phyloP scores from a whole-genome alignment of 345 rosid genomes.

The Conringia planisiliqua region DNA sequence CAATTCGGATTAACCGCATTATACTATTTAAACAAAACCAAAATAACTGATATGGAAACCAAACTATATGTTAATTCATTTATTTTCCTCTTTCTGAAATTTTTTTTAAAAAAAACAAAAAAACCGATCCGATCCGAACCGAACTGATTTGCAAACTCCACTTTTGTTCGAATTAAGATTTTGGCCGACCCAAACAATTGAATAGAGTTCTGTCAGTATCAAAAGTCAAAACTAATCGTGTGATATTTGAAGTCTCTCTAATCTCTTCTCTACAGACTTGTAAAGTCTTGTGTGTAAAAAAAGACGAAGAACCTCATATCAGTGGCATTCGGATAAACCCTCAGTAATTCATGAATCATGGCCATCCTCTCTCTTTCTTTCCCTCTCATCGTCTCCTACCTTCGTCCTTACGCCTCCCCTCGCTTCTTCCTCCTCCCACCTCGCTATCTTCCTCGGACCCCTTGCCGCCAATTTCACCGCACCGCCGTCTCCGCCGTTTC shows the following conservation, averaged over 20 bases:
- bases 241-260: not conserved
- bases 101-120: no score
- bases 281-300: not conserved
- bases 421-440: conserved; percentile 28
- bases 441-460: conserved; percentile 20
- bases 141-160: no score
- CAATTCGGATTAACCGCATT: no score
- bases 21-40: no score
- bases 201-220: no score
- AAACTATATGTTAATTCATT: no score
- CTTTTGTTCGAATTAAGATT: no score
- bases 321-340: conserved; percentile 9
- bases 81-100: no score
- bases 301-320: not conserved
- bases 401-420: conserved; percentile 50
- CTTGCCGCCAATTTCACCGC: conserved; percentile 35
- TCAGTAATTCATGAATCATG: conserved; percentile 27
- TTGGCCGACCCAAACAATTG: no score
- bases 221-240: no score
- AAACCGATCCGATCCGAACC: no score
- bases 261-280: not conserved
- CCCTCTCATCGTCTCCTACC: conserved; percentile 61
- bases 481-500: conserved; percentile 38
- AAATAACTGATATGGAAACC: no score
- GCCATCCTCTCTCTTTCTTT: conserved; percentile 62